Conservation (phyloP, 2,329 filamentous ascomycete species). For the Talaromyces islandicus region DNA sequence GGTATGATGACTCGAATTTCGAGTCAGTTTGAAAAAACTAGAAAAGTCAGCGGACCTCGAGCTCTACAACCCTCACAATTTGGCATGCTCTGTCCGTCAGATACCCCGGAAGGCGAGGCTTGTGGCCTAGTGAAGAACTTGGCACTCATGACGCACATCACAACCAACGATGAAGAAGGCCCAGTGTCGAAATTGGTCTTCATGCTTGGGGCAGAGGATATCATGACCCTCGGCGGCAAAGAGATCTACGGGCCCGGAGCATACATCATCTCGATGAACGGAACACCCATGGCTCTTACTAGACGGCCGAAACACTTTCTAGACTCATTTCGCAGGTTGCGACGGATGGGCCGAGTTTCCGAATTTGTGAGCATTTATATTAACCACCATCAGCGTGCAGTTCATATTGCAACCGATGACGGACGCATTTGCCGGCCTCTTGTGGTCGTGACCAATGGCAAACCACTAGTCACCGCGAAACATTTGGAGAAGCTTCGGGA, state of each 20-base stretch:
- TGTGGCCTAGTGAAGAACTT: conserved; percentile 97
- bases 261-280: conserved; percentile 92
- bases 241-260: conserved; percentile 80
- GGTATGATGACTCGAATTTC: conserved; percentile 99
- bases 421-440: conserved; percentile 92
- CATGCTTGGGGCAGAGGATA: conserved; percentile 76
- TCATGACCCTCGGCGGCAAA: conserved; percentile 71
- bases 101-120: conserved; percentile 97
- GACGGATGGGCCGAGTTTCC: conserved; percentile 84
- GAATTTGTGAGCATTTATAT: conserved; percentile 96
- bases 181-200: conserved; percentile 84
- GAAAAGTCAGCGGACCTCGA: conserved; percentile 92
- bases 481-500: conserved; percentile 77
- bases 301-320: conserved; percentile 81
- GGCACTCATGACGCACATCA: conserved; percentile 98
- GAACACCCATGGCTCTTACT: conserved; percentile 85
- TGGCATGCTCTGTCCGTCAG: conserved; percentile 94
- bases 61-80: conserved; percentile 96
- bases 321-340: conserved; percentile 74
- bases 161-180: conserved; percentile 88
- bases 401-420: conserved; percentile 95
- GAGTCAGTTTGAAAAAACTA: conserved; percentile 97
- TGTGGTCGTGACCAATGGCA: conserved; percentile 86
- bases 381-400: conserved; percentile 83
- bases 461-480: conserved; percentile 69